Base-by-base conservation (phyloP, 495 filamentous ascomycete genomes). In the Astrothelium subdiscretum region DNA sequence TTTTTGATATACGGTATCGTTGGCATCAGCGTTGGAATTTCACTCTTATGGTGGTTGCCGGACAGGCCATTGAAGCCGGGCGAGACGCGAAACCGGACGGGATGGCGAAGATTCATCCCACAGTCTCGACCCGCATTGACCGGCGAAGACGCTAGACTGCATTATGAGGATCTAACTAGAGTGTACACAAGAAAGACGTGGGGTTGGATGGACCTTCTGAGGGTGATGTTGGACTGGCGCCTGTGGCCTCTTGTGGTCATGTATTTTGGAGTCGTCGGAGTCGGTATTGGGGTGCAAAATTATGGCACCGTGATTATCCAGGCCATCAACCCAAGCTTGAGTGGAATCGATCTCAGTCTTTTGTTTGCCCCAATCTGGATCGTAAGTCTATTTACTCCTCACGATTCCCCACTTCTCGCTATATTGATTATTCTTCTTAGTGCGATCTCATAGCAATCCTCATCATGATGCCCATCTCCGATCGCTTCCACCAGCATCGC, bases 191-290 rank as follows among this genome's bases (percentile, higher is more conserved):
- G 80, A 8, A 77, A 82, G 1, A 76, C 78, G 4, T 96, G 91
- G 91, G 83, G 77, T 12, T 43, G 87, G 40, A 79, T 73, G 51
- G 88, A 95, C 63, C 76, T 96, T 3, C 71, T 76, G 15, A 70
- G 76, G 31, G 86, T 95, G 2, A 74, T 95, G 26, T 76, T 84
- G 40, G 91, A 96, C 71, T 95, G 90, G 90, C 81, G 90, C 2
- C 74, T 95, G 22, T 95, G 88, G 86, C 91, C 91, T 0, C 71
- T 96, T 59, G 78, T 87, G 10, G 66, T 92, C 40, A 95, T 95
- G 91, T 96, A 96, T 73, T 95, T 96, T 73, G 91, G 91, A 18
- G 91, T 95, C 10, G 91, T 96, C 4, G 91, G 91, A 31, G 91
- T 95, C 6, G 91, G 91, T 0, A 94, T 95, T 59, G 91, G 91